Conservation (phyloP, 441 rosid species). For the Manihot esculenta region DNA sequence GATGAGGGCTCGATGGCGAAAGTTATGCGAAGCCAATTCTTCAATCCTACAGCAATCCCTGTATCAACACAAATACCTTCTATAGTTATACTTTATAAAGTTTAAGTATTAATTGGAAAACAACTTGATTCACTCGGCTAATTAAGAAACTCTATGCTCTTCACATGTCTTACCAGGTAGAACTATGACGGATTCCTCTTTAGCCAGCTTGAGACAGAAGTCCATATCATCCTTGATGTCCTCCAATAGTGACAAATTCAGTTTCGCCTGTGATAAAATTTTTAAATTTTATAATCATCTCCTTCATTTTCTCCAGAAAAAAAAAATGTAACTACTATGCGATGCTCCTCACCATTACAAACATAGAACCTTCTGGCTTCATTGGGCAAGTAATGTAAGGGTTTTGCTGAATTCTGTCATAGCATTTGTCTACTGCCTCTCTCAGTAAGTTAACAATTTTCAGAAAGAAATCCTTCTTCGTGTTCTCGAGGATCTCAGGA, state of each 20-base stretch:
- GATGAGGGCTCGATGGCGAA: conserved; percentile 50
- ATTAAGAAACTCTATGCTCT: too few species aligned
- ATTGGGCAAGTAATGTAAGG: conserved; percentile 55
- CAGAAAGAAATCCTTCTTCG: conserved; percentile 54
- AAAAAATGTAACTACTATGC: neutral
- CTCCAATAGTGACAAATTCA: conserved; percentile 40
- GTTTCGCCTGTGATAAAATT: conserved; percentile 34
- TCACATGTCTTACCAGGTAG: conserved; percentile 42
- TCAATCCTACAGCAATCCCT: conserved; percentile 58
- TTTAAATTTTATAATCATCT: neutral
- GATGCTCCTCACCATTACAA: conserved; percentile 44
- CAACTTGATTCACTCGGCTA: too few species aligned
- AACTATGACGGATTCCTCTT: conserved; percentile 50
- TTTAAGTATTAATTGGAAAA: too few species aligned
- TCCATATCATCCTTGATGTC: conserved; percentile 58
- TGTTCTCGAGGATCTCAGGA: conserved; percentile 60
- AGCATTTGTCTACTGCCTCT: conserved; percentile 50
- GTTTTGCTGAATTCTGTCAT: conserved; percentile 47
- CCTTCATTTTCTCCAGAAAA: conserved; percentile 1
- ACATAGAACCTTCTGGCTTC: conserved; percentile 60
- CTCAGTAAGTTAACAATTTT: conserved; percentile 40
- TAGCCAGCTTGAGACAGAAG: conserved; percentile 58
- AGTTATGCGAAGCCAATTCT: conserved; percentile 74
- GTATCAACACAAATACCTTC: conserved; percentile 7
- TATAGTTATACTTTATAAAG: too few species aligned